phyloP scores from a whole-genome alignment of 768 basidiomycete species.

The Macrolepiota albuminosa region DNA sequence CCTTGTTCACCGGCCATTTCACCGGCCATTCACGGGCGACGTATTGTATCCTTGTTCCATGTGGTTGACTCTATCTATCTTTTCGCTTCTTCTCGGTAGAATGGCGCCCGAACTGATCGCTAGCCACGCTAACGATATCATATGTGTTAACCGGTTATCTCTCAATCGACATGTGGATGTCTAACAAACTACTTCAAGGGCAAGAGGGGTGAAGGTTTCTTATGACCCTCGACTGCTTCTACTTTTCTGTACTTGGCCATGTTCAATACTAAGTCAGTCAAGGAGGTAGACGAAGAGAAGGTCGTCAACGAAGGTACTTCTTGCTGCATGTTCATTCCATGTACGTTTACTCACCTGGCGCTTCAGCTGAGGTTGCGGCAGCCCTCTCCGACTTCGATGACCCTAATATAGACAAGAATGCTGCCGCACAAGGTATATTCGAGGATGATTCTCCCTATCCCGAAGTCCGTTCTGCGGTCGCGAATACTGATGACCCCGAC shows the following conservation, averaged over 20 bases:
- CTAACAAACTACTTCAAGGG: constrained; percentile 20
- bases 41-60: not conserved
- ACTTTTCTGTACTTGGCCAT: constrained; percentile 23
- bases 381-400: constrained; percentile 43
- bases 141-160: constrained; percentile 14
- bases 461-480: constrained; percentile 67
- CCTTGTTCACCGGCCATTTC: not conserved
- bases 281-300: constrained; percentile 21
- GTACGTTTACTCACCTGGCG: not conserved
- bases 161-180: constrained; percentile 16
- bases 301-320: constrained; percentile 11
- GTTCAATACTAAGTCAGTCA: constrained; percentile 30
- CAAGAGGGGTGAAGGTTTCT: constrained; percentile 16
- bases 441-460: constrained; percentile 70
- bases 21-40: not conserved
- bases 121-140: constrained; percentile 4
- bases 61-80: not conserved
- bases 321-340: not conserved
- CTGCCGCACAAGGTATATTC: constrained; percentile 35
- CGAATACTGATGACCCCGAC: constrained; percentile 64
- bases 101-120: not conserved
- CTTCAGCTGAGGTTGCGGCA: constrained; percentile 21
- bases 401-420: constrained; percentile 48
- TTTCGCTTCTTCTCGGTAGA: not conserved
- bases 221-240: constrained; percentile 17